Evolutionary conservation across 176 grass and related monocot species (phyloP).

Genomic region (Otatea glauca): DNA sequence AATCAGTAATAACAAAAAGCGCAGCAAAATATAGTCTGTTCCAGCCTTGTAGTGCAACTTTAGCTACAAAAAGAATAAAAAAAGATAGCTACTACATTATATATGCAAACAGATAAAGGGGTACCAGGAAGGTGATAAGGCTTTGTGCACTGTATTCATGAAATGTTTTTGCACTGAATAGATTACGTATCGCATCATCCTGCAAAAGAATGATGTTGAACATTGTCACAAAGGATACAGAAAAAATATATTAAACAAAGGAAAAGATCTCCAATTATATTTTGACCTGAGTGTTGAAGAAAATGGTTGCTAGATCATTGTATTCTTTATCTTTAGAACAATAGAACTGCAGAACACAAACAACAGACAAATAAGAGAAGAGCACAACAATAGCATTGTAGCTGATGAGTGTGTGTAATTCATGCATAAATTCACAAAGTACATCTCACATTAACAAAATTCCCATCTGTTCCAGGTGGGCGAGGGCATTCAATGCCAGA

Average conservation of each 20-base stretch:
- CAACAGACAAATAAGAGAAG: constrained; percentile 36
- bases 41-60: neutral
- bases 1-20: neutral
- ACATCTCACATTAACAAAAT: constrained; percentile 92
- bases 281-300: constrained; percentile 98
- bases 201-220: constrained; percentile 47
- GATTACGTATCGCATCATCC: constrained; percentile 99
- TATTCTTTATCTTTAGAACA: constrained; percentile 94
- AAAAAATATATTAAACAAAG: neutral
- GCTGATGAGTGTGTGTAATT: constrained; percentile 14
- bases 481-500: constrained; percentile 92
- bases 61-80: neutral
- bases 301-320: constrained; percentile 99
- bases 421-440: constrained; percentile 25
- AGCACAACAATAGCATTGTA: constrained; percentile 2
- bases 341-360: constrained; percentile 73
- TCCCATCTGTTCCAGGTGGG: constrained; percentile 96
- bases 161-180: constrained; percentile 99
- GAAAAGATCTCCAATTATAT: constrained; percentile 8
- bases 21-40: neutral
- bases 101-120: constrained; percentile 8
- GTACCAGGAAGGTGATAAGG: constrained; percentile 96
- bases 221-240: constrained; percentile 37
- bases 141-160: constrained; percentile 98
- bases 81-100: neutral